Conservation (phyloP, 2,329 filamentous ascomycete genomes). For the Mollisiaceae sp. region DNA sequence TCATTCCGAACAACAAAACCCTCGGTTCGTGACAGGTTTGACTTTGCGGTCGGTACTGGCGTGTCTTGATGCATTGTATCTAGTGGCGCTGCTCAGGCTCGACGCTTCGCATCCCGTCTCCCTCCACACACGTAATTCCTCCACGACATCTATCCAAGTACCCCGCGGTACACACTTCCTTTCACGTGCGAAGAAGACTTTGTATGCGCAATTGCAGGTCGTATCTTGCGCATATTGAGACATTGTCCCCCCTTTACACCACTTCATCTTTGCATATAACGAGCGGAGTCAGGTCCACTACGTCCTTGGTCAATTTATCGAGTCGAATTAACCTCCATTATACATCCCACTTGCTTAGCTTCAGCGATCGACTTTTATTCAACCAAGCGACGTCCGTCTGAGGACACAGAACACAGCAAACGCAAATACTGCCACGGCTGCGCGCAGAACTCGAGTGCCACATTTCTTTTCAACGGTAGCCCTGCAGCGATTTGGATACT, state of each 20-base stretch:
- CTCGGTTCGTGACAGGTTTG: background rate
- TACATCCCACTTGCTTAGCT: background rate
- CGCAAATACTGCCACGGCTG: slow-evolving; percentile 1
- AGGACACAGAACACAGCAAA: slow-evolving; percentile 3
- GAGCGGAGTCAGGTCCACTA: background rate
- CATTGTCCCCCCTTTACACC: background rate
- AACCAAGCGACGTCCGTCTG: slow-evolving; percentile 8
- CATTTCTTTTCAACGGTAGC: slow-evolving; percentile 4
- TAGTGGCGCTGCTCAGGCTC: background rate
- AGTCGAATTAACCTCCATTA: background rate
- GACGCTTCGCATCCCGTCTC: background rate
- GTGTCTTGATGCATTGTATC: background rate
- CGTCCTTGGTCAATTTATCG: slow-evolving; percentile 5
- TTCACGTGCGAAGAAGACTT: background rate
- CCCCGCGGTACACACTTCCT: background rate
- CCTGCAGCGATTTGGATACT: background rate
- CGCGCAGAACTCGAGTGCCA: slow-evolving; percentile 3
- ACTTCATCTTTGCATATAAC: slow-evolving; percentile 5
- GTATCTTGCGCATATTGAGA: background rate
- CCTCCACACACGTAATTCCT: background rate
- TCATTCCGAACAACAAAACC: background rate
- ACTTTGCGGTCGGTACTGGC: background rate
- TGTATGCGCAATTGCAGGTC: background rate
- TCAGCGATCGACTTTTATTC: background rate
- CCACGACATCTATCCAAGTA: background rate